Percentiles rank a stretch among this genome's conserved stretches.
phyloP scores from a whole-genome alignment of 345 rosid species.

The Aquilaria sinensis region DNA sequence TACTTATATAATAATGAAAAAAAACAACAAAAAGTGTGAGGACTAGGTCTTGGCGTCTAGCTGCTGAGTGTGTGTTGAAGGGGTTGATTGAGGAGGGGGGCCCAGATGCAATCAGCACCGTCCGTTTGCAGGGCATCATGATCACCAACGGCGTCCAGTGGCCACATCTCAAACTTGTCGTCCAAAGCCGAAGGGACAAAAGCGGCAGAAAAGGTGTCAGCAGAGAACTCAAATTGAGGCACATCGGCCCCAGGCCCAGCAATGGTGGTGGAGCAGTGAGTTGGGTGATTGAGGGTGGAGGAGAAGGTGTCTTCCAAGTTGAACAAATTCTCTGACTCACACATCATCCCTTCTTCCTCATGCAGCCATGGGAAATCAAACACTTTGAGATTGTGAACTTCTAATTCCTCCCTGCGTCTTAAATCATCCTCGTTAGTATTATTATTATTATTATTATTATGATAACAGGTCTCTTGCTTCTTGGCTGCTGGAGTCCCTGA shows the following conservation, averaged over 20 bases:
- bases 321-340: conserved; percentile 35
- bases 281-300: conserved; percentile 7
- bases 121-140: conserved; percentile 26
- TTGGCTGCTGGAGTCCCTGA: conserved; percentile 12
- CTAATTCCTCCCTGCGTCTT: conserved; percentile 4
- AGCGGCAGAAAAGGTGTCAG: neutral
- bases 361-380: conserved; percentile 66
- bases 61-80: conserved; percentile 1
- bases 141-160: conserved; percentile 17
- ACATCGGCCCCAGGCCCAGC: neutral
- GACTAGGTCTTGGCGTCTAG: neutral
- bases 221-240: conserved; percentile 9
- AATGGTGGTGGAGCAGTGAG: neutral
- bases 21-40: neutral
- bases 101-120: conserved; percentile 31
- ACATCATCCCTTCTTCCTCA: conserved; percentile 54
- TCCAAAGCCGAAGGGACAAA: neutral
- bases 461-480: conserved; percentile 13
- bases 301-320: conserved; percentile 25
- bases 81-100: conserved; percentile 16
- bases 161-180: conserved; percentile 35
- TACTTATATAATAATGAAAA: neutral
- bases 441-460: neutral
- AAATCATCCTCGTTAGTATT: neutral
- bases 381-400: conserved; percentile 24